phyloP scores from a whole-genome alignment of 257 asterid genomes.

The Striga asiatica region DNA sequence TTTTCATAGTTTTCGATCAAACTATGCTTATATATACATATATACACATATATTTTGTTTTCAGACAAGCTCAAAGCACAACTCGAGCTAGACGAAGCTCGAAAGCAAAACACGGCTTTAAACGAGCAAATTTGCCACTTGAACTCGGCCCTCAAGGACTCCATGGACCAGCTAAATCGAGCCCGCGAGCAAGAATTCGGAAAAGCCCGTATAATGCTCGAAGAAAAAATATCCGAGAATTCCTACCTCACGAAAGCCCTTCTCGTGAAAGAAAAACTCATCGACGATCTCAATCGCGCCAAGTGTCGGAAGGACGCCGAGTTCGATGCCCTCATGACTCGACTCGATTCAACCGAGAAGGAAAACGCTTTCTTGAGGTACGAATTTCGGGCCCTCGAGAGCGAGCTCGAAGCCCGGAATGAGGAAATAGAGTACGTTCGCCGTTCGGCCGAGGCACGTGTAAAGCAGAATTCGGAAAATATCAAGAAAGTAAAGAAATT shows the following conservation, averaged over 20 bases:
- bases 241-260: conserved; percentile 53
- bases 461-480: conserved; percentile 38
- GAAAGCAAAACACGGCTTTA: conserved; percentile 28
- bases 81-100: conserved; percentile 37
- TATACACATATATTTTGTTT: conserved; percentile 27
- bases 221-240: conserved; percentile 35
- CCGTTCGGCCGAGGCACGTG: conserved; percentile 37
- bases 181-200: conserved; percentile 38
- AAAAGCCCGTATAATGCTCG: conserved; percentile 33
- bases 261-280: conserved; percentile 42
- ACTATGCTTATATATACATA: no score
- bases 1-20: no score
- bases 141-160: conserved; percentile 51
- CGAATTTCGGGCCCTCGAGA: conserved; percentile 57
- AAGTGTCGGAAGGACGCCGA: conserved; percentile 51
- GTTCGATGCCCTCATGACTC: conserved; percentile 45
- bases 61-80: conserved; percentile 54
- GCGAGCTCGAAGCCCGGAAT: conserved; percentile 45
- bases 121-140: conserved; percentile 43
- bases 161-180: conserved; percentile 55
- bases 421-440: conserved; percentile 49
- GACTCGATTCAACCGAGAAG: conserved; percentile 61
- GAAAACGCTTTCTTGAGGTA: conserved; percentile 73
- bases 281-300: conserved; percentile 36
- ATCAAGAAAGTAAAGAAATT: conserved; percentile 61